Evolutionary conservation across 371 early-diverging fungal genomes (phyloP).

Genomic region (Mucor sp.): DNA sequence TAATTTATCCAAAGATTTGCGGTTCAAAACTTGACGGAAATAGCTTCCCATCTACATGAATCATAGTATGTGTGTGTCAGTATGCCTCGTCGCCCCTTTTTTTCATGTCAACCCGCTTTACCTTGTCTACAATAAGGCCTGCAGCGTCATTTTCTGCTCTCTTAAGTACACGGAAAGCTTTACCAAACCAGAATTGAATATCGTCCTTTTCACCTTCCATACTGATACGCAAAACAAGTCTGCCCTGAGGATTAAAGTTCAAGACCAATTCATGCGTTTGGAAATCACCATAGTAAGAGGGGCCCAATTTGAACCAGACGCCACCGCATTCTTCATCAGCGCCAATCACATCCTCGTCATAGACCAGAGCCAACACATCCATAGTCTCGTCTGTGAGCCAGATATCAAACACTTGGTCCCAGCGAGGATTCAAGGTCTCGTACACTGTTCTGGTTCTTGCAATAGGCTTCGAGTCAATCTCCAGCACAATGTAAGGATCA

Average conservation of each 20-base stretch:
- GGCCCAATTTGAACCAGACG: slow-evolving; percentile 67
- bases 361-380: slow-evolving; percentile 69
- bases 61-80: neutral
- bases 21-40: slow-evolving; percentile 63
- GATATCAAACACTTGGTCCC: slow-evolving; percentile 91
- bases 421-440: slow-evolving; percentile 82
- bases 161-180: slow-evolving; percentile 75
- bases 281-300: slow-evolving; percentile 62
- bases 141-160: slow-evolving; percentile 74
- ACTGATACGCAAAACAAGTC: slow-evolving; percentile 77
- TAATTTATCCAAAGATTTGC: slow-evolving; percentile 40
- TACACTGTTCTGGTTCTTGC: slow-evolving; percentile 67
- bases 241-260: slow-evolving; percentile 85
- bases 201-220: slow-evolving; percentile 93
- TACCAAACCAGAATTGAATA: slow-evolving; percentile 91
- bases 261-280: slow-evolving; percentile 85
- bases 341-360: slow-evolving; percentile 78
- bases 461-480: slow-evolving; percentile 54
- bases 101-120: slow-evolving; percentile 23
- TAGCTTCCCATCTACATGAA: slow-evolving; percentile 53
- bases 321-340: slow-evolving; percentile 81
- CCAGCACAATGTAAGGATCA: slow-evolving; percentile 78
- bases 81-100: too few species aligned
- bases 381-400: slow-evolving; percentile 59
- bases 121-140: slow-evolving; percentile 72